Percentiles rank a stretch among this genome's conserved stretches.
Evolutionary conservation across 805 yeast species (phyloP).

Genomic region (Priceomyces medius): DNA sequence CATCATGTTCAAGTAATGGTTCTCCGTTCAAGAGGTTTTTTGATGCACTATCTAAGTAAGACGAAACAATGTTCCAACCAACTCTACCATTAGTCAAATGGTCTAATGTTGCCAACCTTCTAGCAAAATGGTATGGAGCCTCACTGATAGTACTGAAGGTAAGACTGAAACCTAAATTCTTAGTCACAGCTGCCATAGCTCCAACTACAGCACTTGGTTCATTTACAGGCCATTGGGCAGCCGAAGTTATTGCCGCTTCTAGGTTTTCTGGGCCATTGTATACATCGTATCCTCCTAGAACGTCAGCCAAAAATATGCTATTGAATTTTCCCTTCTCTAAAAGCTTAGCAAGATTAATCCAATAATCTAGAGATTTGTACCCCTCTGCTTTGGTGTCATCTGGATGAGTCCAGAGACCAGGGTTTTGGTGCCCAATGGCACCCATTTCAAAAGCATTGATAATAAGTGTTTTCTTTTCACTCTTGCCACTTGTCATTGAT

Average conservation of each 20-base stretch:
- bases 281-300: conserved; percentile 40
- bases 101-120: conserved; percentile 46
- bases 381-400: conserved; percentile 23
- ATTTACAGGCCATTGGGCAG: conserved; percentile 36
- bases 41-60: conserved; percentile 44
- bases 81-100: conserved; percentile 43
- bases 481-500: conserved; percentile 7
- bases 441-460: conserved; percentile 38
- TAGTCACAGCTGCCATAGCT: conserved; percentile 46
- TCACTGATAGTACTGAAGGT: conserved; percentile 45
- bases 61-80: conserved; percentile 50
- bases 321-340: conserved; percentile 41
- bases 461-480: conserved; percentile 21
- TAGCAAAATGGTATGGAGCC: conserved; percentile 41
- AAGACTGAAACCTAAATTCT: conserved; percentile 38
- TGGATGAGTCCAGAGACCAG: conserved; percentile 38
- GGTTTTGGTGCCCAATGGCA: conserved; percentile 20
- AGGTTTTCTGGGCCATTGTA: conserved; percentile 41
- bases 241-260: conserved; percentile 31
- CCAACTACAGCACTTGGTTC: conserved; percentile 39
- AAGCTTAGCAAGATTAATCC: conserved; percentile 37
- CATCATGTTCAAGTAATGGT: conserved; percentile 37
- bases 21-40: conserved; percentile 38
- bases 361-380: conserved; percentile 26
- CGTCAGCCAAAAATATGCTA: conserved; percentile 38